phyloP scores from a whole-genome alignment of 305 asterid genomes.

The Lippia alba region DNA sequence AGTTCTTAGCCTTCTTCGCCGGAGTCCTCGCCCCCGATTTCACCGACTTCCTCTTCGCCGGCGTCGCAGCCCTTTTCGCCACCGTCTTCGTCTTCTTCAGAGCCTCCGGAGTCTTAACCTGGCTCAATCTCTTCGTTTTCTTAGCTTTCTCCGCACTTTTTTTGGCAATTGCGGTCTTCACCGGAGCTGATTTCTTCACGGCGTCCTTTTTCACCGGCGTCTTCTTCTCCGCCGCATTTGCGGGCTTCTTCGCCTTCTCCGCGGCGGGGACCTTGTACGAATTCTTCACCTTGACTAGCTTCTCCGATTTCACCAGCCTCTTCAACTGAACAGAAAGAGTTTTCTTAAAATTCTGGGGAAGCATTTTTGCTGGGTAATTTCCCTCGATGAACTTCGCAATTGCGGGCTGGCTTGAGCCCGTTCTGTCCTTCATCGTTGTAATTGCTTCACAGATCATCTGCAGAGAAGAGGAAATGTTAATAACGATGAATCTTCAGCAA shows the following conservation, averaged over 20 bases:
- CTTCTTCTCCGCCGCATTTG: constrained; percentile 13
- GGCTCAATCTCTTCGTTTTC: constrained; percentile 59
- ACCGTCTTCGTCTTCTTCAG: constrained; percentile 38
- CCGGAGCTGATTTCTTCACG: background rate
- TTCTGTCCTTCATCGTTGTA: constrained; percentile 57
- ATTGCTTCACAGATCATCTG: constrained; percentile 66
- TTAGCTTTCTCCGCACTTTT: constrained; percentile 39
- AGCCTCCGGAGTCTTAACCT: constrained; percentile 54
- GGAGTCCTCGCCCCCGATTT: constrained; percentile 27
- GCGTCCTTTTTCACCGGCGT: background rate
- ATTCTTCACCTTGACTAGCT: constrained; percentile 48
- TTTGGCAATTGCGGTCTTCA: constrained; percentile 5
- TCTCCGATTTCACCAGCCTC: constrained; percentile 52
- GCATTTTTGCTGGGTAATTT: constrained; percentile 40
- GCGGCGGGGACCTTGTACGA: constrained; percentile 44
- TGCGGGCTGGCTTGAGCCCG: constrained; percentile 70
- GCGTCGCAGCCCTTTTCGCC: constrained; percentile 29
- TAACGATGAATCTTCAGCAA: no score
- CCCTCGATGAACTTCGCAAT: constrained; percentile 56
- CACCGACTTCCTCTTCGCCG: constrained; percentile 37
- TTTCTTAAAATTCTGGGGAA: constrained; percentile 57
- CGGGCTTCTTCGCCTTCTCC: constrained; percentile 35
- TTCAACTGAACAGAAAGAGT: constrained; percentile 52
- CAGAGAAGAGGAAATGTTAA: background rate
- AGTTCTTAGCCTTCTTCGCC: constrained; percentile 42